A percentile compares a stretch with the other conserved stretches of the same genome.
Evolutionary conservation across 2,329 filamentous ascomycete genomes (phyloP).

Genomic region (Aspergillus sp.): DNA sequence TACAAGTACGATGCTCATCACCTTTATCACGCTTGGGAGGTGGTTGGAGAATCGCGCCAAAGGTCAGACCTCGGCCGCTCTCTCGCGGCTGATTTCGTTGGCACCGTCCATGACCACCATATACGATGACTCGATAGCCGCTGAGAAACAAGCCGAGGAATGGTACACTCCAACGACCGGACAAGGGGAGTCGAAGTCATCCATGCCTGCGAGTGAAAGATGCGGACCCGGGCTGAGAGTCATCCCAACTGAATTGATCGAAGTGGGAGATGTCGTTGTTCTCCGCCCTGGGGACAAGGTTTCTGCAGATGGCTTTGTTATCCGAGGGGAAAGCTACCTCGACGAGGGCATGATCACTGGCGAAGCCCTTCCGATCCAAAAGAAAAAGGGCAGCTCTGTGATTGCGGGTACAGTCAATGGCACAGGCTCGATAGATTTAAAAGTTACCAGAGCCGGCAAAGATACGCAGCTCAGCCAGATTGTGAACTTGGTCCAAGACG

Average conservation of each 20-base stretch:
- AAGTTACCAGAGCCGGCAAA: slow-evolving; percentile 81
- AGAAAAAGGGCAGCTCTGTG: slow-evolving; percentile 66
- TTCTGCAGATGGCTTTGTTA: slow-evolving; percentile 80
- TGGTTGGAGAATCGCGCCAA: slow-evolving; percentile 93
- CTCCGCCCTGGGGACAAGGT: slow-evolving; percentile 94
- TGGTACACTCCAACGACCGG: slow-evolving; percentile 45
- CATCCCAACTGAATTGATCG: slow-evolving; percentile 90
- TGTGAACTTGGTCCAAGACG: slow-evolving; percentile 94
- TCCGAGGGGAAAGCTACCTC: slow-evolving; percentile 82
- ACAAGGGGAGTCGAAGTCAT: slow-evolving; percentile 7
- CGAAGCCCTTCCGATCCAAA: slow-evolving; percentile 90
- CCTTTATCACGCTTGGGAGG: slow-evolving; percentile 82
- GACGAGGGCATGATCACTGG: slow-evolving; percentile 99
- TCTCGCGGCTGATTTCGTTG: slow-evolving; percentile 89
- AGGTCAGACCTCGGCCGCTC: slow-evolving; percentile 87
- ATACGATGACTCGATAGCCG: slow-evolving; percentile 87
- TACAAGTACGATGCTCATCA: slow-evolving; percentile 96
- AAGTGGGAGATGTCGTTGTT: slow-evolving; percentile 87
- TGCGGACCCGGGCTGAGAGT: slow-evolving; percentile 62
- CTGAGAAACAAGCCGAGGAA: slow-evolving; percentile 75
- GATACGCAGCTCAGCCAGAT: slow-evolving; percentile 98
- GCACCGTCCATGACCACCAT: slow-evolving; percentile 96
- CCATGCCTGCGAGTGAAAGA: slow-evolving; percentile 7
- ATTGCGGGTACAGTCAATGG: slow-evolving; percentile 96
- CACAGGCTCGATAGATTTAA: slow-evolving; percentile 81